These are phyloP conservation scores for Debaryomyces hansenii DNA, from an alignment of 805 yeast species.

Conservation along the genomic window DNA sequence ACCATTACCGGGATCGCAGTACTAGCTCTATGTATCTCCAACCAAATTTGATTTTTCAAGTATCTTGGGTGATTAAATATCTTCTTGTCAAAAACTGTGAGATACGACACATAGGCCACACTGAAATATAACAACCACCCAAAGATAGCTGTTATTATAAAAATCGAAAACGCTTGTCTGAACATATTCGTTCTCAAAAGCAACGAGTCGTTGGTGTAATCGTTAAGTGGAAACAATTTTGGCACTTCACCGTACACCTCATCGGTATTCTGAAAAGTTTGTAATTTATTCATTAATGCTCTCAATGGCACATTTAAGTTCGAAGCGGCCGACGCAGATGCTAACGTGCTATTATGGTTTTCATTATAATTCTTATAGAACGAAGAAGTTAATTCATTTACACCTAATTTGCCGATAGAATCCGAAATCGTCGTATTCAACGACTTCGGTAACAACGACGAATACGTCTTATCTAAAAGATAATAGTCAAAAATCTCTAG, in stretches of 20 bases:
- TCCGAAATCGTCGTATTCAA: slow-evolving; percentile 14
- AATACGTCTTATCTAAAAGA: slow-evolving; percentile 72
- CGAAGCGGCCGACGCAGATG: slow-evolving; percentile 3
- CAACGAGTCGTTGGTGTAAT: slow-evolving; percentile 62
- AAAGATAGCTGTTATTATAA: slow-evolving; percentile 69
- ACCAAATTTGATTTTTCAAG: slow-evolving; percentile 85
- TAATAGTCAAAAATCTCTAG: slow-evolving; percentile 77
- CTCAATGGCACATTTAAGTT: slow-evolving; percentile 14
- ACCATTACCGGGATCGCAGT: slow-evolving; percentile 91
- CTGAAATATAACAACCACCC: slow-evolving; percentile 82
- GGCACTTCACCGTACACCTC: slow-evolving; percentile 66
- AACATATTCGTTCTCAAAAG: slow-evolving; percentile 69
- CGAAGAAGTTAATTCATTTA: slow-evolving; percentile 1
- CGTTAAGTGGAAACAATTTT: slow-evolving; percentile 52
- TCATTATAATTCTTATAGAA: slow-evolving; percentile 5
- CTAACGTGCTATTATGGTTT: slow-evolving; percentile 11
- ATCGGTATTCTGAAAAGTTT: slow-evolving; percentile 25
- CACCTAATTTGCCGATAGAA: slow-evolving; percentile 9
- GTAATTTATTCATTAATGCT: slow-evolving; percentile 11
- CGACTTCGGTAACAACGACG: slow-evolving; percentile 47
- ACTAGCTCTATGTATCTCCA: slow-evolving; percentile 78
- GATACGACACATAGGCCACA: slow-evolving; percentile 76
- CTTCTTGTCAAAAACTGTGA: slow-evolving; percentile 78
- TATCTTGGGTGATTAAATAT: slow-evolving; percentile 95
- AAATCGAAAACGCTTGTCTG: slow-evolving; percentile 70